Evolutionary conservation across 1,284 basidiomycete species (phyloP).

Genomic region (Tilletiopsis washingtonensis): DNA sequence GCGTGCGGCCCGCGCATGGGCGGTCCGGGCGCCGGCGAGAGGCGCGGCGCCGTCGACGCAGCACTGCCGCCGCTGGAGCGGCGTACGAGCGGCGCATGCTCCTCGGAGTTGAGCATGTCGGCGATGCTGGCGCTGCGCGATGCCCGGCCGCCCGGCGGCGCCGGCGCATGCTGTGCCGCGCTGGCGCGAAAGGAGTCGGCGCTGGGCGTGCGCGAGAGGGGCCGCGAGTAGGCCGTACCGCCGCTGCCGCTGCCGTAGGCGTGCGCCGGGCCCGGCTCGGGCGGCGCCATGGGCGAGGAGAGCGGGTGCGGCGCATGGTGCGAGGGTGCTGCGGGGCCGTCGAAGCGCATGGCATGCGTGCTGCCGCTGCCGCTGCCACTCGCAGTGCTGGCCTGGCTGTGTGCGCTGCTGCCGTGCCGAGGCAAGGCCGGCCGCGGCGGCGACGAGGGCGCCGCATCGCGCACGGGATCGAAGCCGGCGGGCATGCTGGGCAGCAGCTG

Average conservation of each 20-base stretch:
- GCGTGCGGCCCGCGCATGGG: neutral
- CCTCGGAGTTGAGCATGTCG: conserved; percentile 2
- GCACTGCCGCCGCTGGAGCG: neutral
- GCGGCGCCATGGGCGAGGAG: too few relatives aligned
- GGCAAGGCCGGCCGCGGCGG: neutral
- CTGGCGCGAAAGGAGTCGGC: too few relatives aligned
- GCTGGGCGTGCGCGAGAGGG: too few relatives aligned
- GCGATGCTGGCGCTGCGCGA: conserved; percentile 9
- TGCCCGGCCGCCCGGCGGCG: neutral
- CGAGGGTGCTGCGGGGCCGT: neutral
- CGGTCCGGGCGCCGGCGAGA: neutral
- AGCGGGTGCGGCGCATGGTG: neutral
- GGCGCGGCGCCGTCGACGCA: neutral
- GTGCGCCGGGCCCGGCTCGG: neutral
- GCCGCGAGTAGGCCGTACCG: neutral
- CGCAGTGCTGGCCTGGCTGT: neutral
- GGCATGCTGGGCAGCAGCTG: too few relatives aligned
- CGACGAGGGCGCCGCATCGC: conserved; percentile 1
- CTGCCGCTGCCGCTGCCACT: neutral
- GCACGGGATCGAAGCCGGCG: conserved; percentile 3
- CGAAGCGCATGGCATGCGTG: neutral
- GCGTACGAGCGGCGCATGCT: neutral
- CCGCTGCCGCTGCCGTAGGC: neutral
- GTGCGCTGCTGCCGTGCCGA: neutral
- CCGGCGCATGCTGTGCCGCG: neutral